Base-by-base conservation (phyloP, 768 basidiomycete genomes). In the Tulasnella sp. region DNA sequence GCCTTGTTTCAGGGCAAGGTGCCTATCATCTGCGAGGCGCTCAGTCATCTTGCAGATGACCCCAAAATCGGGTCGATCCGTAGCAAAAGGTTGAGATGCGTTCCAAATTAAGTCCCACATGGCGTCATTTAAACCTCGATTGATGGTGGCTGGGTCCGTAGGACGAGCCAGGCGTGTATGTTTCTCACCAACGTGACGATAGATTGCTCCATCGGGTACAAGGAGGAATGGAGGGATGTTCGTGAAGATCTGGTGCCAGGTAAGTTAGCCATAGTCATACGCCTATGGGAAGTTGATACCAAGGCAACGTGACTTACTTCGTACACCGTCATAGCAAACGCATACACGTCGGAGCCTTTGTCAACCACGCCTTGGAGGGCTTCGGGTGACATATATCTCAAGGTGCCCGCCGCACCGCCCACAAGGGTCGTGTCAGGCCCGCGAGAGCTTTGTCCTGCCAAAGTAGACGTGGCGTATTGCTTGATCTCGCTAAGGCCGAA, bases 401-500 rank as follows among this genome's bases (percentile, higher is more conserved):
- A 32, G n/a, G 51, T 52, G 19, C 51, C 51, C 7, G 24, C n/a
- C n/a, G n/a, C n/a, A n/a, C n/a, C n/a, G n/a, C n/a, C n/a, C n/a
- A n/a, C n/a, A n/a, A n/a, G n/a, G n/a, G n/a, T n/a, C n/a, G n/a
- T n/a, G n/a, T n/a, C n/a, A n/a, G n/a, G 34, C n/a, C 27, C 19
- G n/a, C 34, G 34, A 38, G 34, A 15, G n/a, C 13, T 19, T 5
- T 26, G 17, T 24, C 7, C 19, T 7, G 27, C 27, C 9, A 26
- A 8, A 32, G 19, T n/a, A 52, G 23, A 26, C 19, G 7, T 52
- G n/a, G 24, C 26, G n/a, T n/a, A 52, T 13, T 34, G n/a, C n/a
- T 52, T 52, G 51, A 52, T 38, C 34, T 52, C n/a, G 7, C 51
- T 26, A 19, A 52, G 51, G n/a, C 51, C 51, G 29, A 52, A 52